These are phyloP conservation scores for Euphorbia celastroides DNA, from an alignment of 441 rosid genomes.

Conservation along the genomic window DNA sequence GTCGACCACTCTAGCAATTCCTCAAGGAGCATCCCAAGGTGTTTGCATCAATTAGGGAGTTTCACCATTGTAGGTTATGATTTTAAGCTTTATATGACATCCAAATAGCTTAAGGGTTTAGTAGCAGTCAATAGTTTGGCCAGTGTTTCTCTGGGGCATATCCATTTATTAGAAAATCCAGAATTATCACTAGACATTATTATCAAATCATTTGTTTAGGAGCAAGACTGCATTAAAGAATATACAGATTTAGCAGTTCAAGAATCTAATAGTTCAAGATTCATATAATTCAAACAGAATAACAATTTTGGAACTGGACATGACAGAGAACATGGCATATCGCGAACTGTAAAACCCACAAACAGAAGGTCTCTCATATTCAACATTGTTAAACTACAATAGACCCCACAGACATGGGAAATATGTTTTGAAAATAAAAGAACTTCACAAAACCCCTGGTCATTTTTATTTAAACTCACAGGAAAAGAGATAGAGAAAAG, in stretches of 20 bases:
- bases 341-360: neutral
- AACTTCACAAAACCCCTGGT: neutral
- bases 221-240: neutral
- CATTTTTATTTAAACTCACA: conserved; percentile 1
- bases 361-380: neutral
- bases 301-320: neutral
- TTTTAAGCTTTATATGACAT: neutral
- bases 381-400: neutral
- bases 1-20: neutral
- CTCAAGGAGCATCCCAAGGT: neutral
- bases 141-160: neutral
- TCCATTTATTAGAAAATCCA: neutral
- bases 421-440: neutral
- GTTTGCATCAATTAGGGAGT: neutral
- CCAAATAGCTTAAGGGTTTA: neutral
- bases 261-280: neutral
- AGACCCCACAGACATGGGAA: neutral
- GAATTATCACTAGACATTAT: neutral
- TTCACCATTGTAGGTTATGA: neutral
- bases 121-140: neutral
- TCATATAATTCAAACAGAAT: neutral
- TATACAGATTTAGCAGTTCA: neutral
- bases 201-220: neutral
- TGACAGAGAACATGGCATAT: neutral
- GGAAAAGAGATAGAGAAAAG: conserved; percentile 3